A percentile compares a stretch with the other conserved stretches of the same genome.
Evolutionary conservation across 2,329 filamentous ascomycete species (phyloP).

Genomic region (Gliomastix tumulicola): DNA sequence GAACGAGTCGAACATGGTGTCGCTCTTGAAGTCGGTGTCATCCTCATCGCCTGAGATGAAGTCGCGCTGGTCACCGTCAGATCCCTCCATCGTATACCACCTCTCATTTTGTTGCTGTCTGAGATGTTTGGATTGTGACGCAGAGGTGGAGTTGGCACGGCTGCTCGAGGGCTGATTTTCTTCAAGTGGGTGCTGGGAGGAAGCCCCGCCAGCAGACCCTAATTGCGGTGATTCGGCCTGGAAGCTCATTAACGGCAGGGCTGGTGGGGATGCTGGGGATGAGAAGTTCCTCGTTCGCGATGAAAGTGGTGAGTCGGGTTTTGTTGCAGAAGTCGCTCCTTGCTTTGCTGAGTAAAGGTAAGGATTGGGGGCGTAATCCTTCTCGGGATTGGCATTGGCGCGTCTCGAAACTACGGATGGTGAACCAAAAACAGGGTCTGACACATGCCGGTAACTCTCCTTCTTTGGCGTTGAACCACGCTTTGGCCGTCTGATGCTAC

Average conservation of each 20-base stretch:
- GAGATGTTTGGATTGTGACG: slow-evolving; percentile 25
- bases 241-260: slow-evolving; percentile 46
- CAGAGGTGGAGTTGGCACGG: slow-evolving; percentile 33
- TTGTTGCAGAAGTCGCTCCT: slow-evolving; percentile 9
- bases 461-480: slow-evolving; percentile 32
- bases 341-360: no score
- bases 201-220: slow-evolving; percentile 31
- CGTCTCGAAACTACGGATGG: slow-evolving; percentile 17
- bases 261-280: slow-evolving; percentile 49
- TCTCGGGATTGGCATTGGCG: slow-evolving; percentile 11
- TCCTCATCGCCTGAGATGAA: slow-evolving; percentile 67
- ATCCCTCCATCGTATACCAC: slow-evolving; percentile 58
- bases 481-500: slow-evolving; percentile 51
- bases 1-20: slow-evolving; percentile 70
- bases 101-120: slow-evolving; percentile 19
- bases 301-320: slow-evolving; percentile 9
- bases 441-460: slow-evolving; percentile 43
- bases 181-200: slow-evolving; percentile 25
- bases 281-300: slow-evolving; percentile 37
- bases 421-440: slow-evolving; percentile 37
- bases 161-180: slow-evolving; percentile 34
- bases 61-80: slow-evolving; percentile 59
- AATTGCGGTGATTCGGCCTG: slow-evolving; percentile 44
- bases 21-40: slow-evolving; percentile 72
- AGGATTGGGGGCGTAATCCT: slow-evolving; percentile 8